Evolutionary conservation across 495 filamentous ascomycete genomes (phyloP).

Genomic region (Penicillium arizonense): DNA sequence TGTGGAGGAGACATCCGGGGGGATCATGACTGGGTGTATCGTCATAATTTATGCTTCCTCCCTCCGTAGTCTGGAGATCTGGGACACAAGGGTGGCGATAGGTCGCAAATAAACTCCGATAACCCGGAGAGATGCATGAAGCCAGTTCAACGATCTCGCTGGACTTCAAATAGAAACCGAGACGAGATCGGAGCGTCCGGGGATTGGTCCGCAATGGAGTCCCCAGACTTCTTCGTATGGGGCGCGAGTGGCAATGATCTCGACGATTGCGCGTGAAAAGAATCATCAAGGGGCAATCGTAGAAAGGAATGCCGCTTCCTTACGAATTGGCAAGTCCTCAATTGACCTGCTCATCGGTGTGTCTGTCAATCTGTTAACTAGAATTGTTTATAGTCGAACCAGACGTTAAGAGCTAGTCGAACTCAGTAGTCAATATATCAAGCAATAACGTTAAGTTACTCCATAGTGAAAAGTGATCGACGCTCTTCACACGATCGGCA

Average conservation of each 20-base stretch:
- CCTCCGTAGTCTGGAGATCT: constrained; percentile 15
- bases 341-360: too few species aligned
- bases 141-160: background rate
- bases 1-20: constrained; percentile 30
- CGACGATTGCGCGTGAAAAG: too few species aligned
- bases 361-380: too few species aligned
- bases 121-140: background rate
- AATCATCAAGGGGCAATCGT: too few species aligned
- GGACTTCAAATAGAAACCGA: background rate
- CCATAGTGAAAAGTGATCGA: too few species aligned
- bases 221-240: constrained; percentile 3
- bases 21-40: constrained; percentile 16
- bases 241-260: background rate
- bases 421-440: too few species aligned
- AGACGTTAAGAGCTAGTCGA: too few species aligned
- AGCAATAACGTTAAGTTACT: too few species aligned
- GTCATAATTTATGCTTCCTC: constrained; percentile 10
- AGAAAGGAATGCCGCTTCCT: too few species aligned
- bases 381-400: too few species aligned
- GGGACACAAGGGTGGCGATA: background rate
- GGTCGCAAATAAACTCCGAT: constrained; percentile 19
- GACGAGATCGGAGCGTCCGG: background rate
- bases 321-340: too few species aligned
- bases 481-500: too few species aligned
- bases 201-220: background rate